Evolutionary conservation across 306 rosid genomes (phyloP), one percentile per base, ranked within the genome.

Genomic region (Malus domestica): DNA sequence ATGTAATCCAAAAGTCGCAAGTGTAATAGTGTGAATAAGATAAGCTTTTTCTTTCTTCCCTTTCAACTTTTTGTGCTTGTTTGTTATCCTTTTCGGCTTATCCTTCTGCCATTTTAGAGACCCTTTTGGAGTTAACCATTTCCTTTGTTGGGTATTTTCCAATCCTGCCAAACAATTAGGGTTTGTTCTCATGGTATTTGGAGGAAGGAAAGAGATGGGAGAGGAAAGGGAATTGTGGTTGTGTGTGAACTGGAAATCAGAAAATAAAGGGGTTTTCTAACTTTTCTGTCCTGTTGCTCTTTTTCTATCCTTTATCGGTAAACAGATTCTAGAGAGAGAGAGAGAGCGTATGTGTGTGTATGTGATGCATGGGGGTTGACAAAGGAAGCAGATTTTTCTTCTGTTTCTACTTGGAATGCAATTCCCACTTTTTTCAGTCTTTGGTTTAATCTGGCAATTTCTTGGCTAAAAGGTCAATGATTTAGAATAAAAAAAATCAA

Each of bases 281-380:
- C 54, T 83, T 84, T 75, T 64, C 80, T 88, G 92, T 93, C 92
- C 13, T 80, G 66, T 88, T 83, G 74, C 73, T 71, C 77, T 6
- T 57, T 30, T 14, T 76, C 75, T 42, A 70, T 73, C 55, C 78
- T 52, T 82, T 71, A 45, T 90, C 79, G 79, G 80, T 71, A n/a
- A 84, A 84, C 82, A 70, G 70, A 29, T 77, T 82, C 23, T 68
- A 44, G 72, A 80, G 84, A 69, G 85, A 73, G 85, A 73, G 61
- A 46, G 22, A 45, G 4, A 23, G 54, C 70, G 72, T 30, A 30
- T 32, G 76, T 73, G 14, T 35, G 40, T 35, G 40, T 35, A 0
- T 35, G 78, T 64, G 84, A 77, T 87, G 90, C 97, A 85, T 82
- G 87, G 80, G 80, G 80, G 85, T 89, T 88, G 98, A 93, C 96